phyloP scores from a whole-genome alignment of 1,284 basidiomycete genomes.

The Papiliotrema terrestris region DNA sequence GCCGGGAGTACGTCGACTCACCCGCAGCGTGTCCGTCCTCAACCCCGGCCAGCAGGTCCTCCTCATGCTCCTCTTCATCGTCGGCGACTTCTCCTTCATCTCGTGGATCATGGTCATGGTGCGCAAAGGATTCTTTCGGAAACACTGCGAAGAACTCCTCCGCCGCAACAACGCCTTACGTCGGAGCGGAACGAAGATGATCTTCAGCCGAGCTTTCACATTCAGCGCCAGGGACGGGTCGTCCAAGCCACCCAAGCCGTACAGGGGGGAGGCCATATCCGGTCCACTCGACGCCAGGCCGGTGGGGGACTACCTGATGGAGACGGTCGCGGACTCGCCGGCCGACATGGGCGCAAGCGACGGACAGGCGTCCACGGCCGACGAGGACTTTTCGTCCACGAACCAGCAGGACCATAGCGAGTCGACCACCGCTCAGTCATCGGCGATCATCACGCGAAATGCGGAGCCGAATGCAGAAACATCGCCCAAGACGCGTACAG shows the following conservation, averaged over 20 bases:
- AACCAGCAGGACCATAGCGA: background rate
- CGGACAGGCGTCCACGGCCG: too few species aligned
- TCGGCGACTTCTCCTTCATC: conserved; percentile 33
- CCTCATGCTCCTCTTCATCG: conserved; percentile 35
- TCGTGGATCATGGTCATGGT: conserved; percentile 36
- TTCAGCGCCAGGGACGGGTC: background rate
- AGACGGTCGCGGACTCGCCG: background rate
- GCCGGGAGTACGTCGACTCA: background rate
- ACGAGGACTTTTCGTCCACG: too few species aligned
- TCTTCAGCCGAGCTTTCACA: conserved; percentile 2
- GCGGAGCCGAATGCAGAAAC: background rate
- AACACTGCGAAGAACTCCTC: conserved; percentile 29
- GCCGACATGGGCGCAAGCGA: background rate
- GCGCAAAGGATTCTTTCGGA: conserved; percentile 31
- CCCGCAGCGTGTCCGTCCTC: conserved; percentile 27
- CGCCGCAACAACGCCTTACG: conserved; percentile 1
- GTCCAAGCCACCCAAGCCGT: background rate
- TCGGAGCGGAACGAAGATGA: conserved; percentile 16
- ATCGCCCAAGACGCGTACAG: background rate
- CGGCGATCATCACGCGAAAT: background rate
- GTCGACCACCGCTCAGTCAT: background rate
- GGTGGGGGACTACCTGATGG: background rate
- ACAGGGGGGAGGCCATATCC: conserved; percentile 1
- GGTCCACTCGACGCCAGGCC: conserved; percentile 4
- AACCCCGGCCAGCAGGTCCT: conserved; percentile 36